Conservation (phyloP, 768 basidiomycete genomes). For the Trametes elegans region DNA sequence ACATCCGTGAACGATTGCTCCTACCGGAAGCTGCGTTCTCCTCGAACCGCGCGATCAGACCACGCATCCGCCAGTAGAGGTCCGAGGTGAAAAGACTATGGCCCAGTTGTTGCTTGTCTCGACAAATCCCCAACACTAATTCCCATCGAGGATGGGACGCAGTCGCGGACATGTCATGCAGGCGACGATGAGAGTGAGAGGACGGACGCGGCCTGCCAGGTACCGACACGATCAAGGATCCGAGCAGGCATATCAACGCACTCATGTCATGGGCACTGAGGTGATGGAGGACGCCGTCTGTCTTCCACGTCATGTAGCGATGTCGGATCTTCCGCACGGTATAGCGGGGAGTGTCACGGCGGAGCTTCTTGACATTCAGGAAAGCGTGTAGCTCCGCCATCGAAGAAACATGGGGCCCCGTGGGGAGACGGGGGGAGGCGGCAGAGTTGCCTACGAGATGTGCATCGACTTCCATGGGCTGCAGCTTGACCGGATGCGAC, state of each 20-base stretch:
- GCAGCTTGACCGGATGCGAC: too few relatives aligned
- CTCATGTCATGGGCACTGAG: slow-evolving; percentile 39
- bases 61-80: slow-evolving; percentile 62
- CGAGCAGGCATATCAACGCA: slow-evolving; percentile 47
- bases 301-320: slow-evolving; percentile 29
- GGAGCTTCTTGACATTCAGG: slow-evolving; percentile 1
- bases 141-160: slow-evolving; percentile 43
- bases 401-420: not conserved
- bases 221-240: slow-evolving; percentile 42
- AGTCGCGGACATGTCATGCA: slow-evolving; percentile 26
- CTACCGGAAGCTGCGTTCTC: not conserved
- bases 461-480: too few relatives aligned
- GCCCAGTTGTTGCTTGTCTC: slow-evolving; percentile 41
- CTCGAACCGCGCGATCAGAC: slow-evolving; percentile 32
- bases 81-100: slow-evolving; percentile 40
- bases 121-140: slow-evolving; percentile 44
- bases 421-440: not conserved
- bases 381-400: slow-evolving; percentile 8
- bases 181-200: slow-evolving; percentile 29
- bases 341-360: slow-evolving; percentile 4
- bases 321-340: slow-evolving; percentile 6
- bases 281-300: slow-evolving; percentile 32
- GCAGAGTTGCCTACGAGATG: too few relatives aligned
- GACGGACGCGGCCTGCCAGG: slow-evolving; percentile 27
- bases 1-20: not conserved